Base-by-base conservation (phyloP, 2,329 filamentous ascomycete species). In the Sarocladium strictum region DNA sequence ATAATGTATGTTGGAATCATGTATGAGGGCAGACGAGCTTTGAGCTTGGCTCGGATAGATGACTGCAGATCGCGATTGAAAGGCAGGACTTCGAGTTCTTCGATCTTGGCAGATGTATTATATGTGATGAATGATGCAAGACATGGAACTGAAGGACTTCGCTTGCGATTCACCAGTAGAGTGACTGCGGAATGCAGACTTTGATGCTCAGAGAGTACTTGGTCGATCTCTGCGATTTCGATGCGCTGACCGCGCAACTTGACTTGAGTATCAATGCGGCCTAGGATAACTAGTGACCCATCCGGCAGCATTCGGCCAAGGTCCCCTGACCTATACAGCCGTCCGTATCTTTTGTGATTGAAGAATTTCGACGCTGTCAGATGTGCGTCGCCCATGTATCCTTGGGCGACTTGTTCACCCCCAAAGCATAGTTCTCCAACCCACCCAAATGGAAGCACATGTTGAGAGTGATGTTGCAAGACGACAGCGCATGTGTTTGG, bases 371-470 rank as follows among this genome's bases (percentile, higher is more conserved):
- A 70, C 0, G 73, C 67, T 1, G 86, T 90, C 38, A 89, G 69
- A 3, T 79, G 75, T 0, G 81, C 77, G 67, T 80, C 75, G 55
- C 86, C 83, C 26, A 94, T 75, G 63, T 93, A 96, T 1, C 89
- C 90, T 37, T 79, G 76, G 40, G 83, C 85, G 4, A 96, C 83
- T 69, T 96, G 91, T 50, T 89, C 82, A 11, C 91, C 92, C 14
- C 90, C 90, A 66, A 96, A 94, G 63, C 89, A 95, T 6, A 96
- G 76, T 66, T 96, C 91, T 11, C 92, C 92, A 15, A 90, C 74
- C 58, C 83, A 87, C 2, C 90, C 90, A 6, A 80, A 66, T 0
- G 89, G 89, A 0, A 91, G 71, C 1, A 83, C 63, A 0, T 78
- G 67, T 3, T 84, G 63, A 2, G 70, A 64, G 3, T 70, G 69